Base-by-base conservation (phyloP, 2,329 filamentous ascomycete genomes). In the Fusarium sp. region DNA sequence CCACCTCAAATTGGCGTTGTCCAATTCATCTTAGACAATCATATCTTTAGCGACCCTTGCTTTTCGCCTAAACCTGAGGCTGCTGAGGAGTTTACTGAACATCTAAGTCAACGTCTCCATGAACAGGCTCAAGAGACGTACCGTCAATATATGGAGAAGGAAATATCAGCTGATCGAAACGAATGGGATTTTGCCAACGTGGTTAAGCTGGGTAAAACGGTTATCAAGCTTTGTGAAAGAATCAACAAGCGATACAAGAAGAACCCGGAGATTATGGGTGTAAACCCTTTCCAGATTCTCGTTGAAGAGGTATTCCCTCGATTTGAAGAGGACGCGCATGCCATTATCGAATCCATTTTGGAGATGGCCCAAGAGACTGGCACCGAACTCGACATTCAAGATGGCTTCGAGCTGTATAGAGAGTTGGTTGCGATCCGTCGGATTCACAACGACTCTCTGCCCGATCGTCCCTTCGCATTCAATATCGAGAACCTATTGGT, bases 191-290 rank as follows among this genome's bases (percentile, higher is more conserved):
- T 97, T 77, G 91, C 88, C 67, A 93, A 98, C 78, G 91, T 98
- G 58, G 93, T 97, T 62, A 89, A 94, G 75, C 87, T 99, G 26
- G 94, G 94, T 16, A 93, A 96, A 76, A 89, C 89, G 1, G 93
- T 98, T 7, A 90, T 93, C 49, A 94, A 92, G 70, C 84, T 97
- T 33, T 93, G 92, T 67, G 91, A 97, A 74, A 92, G 91, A 76
- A 97, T 97, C 52, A 91, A 94, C 78, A 98, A 98, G 81, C 89
- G 95, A 49, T 99, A 97, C 80, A 89, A 89, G 73, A 95, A 92
- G 73, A 96, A 91, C 61, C 93, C 93, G 1, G 91, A 93, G 66
- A 92, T 98, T 62, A 91, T 97, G 89, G 94, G 94, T 2, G 84
- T 86, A 30, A 85, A 85, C 62, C 85, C 85, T 3, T 80, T 88